phyloP scores from a whole-genome alignment of 768 basidiomycete species.

The Zangia roseola region DNA sequence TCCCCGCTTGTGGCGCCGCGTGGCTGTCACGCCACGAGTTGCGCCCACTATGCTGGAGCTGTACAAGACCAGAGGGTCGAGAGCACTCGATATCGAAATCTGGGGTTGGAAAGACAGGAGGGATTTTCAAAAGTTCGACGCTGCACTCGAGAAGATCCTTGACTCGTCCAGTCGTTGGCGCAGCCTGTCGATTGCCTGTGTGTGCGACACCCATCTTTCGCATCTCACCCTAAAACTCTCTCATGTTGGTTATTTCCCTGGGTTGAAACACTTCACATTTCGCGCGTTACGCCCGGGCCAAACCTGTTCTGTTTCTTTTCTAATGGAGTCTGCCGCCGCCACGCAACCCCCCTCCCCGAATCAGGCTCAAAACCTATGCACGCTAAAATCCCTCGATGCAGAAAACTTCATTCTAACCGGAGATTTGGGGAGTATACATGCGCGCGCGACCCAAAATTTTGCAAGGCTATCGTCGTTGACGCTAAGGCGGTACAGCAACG shows the following conservation, averaged over 20 bases:
- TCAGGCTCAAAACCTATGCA: slow-evolving; percentile 6
- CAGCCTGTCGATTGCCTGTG: slow-evolving; percentile 22
- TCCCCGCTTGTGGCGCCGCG: slow-evolving; percentile 29
- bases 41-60: slow-evolving; percentile 20
- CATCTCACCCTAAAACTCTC: slow-evolving; percentile 29
- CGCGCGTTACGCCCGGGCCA: slow-evolving; percentile 31
- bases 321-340: slow-evolving; percentile 12
- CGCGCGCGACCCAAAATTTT: slow-evolving; percentile 16
- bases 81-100: slow-evolving; percentile 27
- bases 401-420: slow-evolving; percentile 28
- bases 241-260: slow-evolving; percentile 15
- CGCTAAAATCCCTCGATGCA: slow-evolving; percentile 27
- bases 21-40: slow-evolving; percentile 24
- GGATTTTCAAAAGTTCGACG: slow-evolving; percentile 32
- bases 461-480: slow-evolving; percentile 26
- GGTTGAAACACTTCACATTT: slow-evolving; percentile 29
- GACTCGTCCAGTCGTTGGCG: slow-evolving; percentile 29
- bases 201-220: slow-evolving; percentile 31
- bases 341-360: not conserved
- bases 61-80: slow-evolving; percentile 25
- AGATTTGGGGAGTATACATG: slow-evolving; percentile 15
- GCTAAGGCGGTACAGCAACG: slow-evolving; percentile 28
- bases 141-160: slow-evolving; percentile 24
- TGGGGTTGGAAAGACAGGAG: slow-evolving; percentile 30
- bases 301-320: slow-evolving; percentile 26